Evolutionary conservation across 179 eudicot genomes (phyloP), one percentile per base, ranked within the genome.

Genomic region (Heliamphora pulchella): DNA sequence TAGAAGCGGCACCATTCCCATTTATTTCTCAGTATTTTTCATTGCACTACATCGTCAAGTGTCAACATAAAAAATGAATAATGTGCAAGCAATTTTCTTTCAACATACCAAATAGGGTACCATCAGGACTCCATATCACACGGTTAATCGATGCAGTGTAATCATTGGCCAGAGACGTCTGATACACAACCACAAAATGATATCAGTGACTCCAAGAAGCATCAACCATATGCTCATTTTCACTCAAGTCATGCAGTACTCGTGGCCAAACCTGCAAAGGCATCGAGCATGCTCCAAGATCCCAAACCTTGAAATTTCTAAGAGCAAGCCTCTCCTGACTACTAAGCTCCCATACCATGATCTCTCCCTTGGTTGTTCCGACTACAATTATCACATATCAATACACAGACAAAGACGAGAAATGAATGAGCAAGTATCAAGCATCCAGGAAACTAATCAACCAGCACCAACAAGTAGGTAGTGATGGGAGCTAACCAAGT

Each of bases 41-140:
- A 47, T 31, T 51, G 54, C 18, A 76, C 14, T 17, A 47, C 71
- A 70, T 39, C 5, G 9, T 69, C 13, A 11, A 55, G 41, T 50
- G 20, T 41, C 7, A 7, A 41, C 14, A 39, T 3, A 2, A 3
- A 71, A 71, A 71, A 74, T n/a, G 15, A 61, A 17, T 13, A 20
- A 17, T 46, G 43, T 20, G 53, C 2, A 6, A 73, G 14, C 22
- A 22, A 1, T 3, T 51, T 71, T 22, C 61, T 71, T 57, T 55
- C 72, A 64, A 50, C 82, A 68, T 92, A 93, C 98, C 98, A 81
- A 85, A 89, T 70, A 92, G 86, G 75, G 85, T 85, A 82, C 98
- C 98, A 86, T 93, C 94, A 81, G 93, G 89, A 83, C 92, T 91
- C 97, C 97, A 93, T 65, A 79, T 85, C 63, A 93, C 97, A 71